Base-by-base conservation (phyloP, 441 rosid species). In the Gossypium schwendimanii region DNA sequence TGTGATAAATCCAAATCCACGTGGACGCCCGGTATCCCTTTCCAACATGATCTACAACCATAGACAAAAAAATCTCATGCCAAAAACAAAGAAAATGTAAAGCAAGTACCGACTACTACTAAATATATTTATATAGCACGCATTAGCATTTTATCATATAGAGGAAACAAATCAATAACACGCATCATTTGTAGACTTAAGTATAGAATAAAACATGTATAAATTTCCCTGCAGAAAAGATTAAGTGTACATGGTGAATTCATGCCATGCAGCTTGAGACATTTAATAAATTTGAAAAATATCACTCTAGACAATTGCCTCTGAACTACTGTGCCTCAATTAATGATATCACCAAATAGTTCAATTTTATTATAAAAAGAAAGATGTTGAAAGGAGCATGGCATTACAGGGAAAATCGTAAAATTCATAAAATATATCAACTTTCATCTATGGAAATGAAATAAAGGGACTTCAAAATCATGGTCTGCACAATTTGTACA, bases 1-100 rank as follows among this genome's bases (percentile, higher is more conserved):
- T n/a, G 99, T 95, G 28, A 95, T 87, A 76, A 95, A 95, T 70
- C 99, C 99, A 73, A 95, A 95, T 66, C 99, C 99, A 45, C 97
- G 96, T 55, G 98, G 89, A 67, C 98, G 97, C 26, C 96, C 96
- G 2, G 94, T 89, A 72, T 92, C 97, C 79, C 96, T 93, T 82
- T 93, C 99, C 89, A 90, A 60, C 97, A 95, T 93, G 73, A 95
- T 88, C 99, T 93, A 77, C 78, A 88, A 64, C 54, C 73, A 86
- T 66, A 83, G 80, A 83, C 18, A 82, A 66, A 68, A 72, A 77
- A 84, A 81, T 65, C 78, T 77, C 78, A 81, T 69, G 59, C 78
- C 71, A 72, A 80, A 70, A 53, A 74, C 57, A 76, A 60, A 55
- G 41, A 33, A 17, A 23, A 64, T 55, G 14, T 21, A 53, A 52